Evolutionary conservation across 768 basidiomycete species (phyloP).

Genomic region (Pisolithus microcarpus): DNA sequence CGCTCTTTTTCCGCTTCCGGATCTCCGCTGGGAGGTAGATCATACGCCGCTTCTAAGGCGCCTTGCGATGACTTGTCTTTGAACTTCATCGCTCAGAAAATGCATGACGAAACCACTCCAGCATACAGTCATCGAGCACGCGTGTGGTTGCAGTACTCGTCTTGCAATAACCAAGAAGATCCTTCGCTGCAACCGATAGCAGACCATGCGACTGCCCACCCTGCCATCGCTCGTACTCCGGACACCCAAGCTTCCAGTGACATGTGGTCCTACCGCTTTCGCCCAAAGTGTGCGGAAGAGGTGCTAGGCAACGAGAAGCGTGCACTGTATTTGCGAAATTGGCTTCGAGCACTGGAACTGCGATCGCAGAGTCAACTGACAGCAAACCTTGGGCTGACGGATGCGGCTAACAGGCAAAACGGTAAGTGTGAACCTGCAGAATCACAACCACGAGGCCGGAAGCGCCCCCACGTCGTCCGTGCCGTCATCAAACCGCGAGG

Average conservation of each 20-base stretch:
- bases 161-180: conserved; percentile 10
- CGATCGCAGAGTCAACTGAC: conserved; percentile 26
- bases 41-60: background rate
- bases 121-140: background rate
- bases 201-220: conserved; percentile 32
- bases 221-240: conserved; percentile 42
- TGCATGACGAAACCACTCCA: background rate
- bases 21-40: conserved; percentile 7
- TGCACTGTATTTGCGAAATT: conserved; percentile 67
- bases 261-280: conserved; percentile 71
- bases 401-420: conserved; percentile 10
- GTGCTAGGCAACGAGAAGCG: conserved; percentile 72
- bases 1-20: conserved; percentile 24
- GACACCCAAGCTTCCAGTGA: conserved; percentile 27
- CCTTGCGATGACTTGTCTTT: conserved; percentile 4
- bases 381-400: conserved; percentile 2
- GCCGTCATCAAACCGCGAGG: conserved; percentile 39
- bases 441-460: conserved; percentile 33
- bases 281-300: conserved; percentile 63
- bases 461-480: conserved; percentile 56
- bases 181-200: conserved; percentile 6
- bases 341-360: conserved; percentile 67
- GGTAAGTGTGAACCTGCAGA: conserved; percentile 18
- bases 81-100: conserved; percentile 15
- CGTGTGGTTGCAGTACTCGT: conserved; percentile 3